Conservation (phyloP, 192 early-diverging fungal genomes). For the Phlyctochytrium arcticum region DNA sequence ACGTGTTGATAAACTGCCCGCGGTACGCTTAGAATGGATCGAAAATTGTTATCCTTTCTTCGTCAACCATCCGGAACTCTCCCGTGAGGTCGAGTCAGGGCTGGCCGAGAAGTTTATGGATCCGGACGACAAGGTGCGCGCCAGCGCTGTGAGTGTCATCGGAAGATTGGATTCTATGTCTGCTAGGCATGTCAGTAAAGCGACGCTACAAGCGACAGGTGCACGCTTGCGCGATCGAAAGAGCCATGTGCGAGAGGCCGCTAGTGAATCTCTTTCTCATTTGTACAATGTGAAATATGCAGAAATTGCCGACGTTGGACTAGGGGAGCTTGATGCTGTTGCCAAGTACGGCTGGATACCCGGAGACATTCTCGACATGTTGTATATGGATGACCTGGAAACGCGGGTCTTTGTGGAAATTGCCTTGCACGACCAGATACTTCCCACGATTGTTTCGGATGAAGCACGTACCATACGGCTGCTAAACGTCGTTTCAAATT, state of each 20-base stretch:
- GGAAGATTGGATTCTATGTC: constrained; percentile 62
- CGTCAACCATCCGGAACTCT: constrained; percentile 66
- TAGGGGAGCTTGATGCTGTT: constrained; percentile 47
- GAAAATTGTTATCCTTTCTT: constrained; percentile 61
- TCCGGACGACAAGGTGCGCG: constrained; percentile 90
- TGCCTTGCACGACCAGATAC: constrained; percentile 55
- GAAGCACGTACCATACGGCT: constrained; percentile 61
- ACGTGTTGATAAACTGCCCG: constrained; percentile 67
- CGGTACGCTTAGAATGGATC: constrained; percentile 72
- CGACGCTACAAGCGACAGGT: constrained; percentile 56
- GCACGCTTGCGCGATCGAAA: constrained; percentile 89
- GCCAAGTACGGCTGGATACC: constrained; percentile 83
- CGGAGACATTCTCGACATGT: constrained; percentile 68
- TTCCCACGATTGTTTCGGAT: constrained; percentile 56
- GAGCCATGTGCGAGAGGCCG: constrained; percentile 64
- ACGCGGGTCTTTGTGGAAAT: constrained; percentile 58
- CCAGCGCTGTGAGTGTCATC: constrained; percentile 65
- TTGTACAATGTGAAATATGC: constrained; percentile 72
- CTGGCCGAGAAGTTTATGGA: constrained; percentile 72
- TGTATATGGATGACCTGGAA: constrained; percentile 84
- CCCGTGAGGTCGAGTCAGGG: constrained; percentile 58
- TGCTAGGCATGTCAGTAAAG: constrained; percentile 48
- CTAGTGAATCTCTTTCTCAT: constrained; percentile 64
- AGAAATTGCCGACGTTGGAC: constrained; percentile 41
- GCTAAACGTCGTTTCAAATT: constrained; percentile 56